Base-by-base conservation (phyloP, 129 eudicot genomes). In the Pulicaria dysenterica region DNA sequence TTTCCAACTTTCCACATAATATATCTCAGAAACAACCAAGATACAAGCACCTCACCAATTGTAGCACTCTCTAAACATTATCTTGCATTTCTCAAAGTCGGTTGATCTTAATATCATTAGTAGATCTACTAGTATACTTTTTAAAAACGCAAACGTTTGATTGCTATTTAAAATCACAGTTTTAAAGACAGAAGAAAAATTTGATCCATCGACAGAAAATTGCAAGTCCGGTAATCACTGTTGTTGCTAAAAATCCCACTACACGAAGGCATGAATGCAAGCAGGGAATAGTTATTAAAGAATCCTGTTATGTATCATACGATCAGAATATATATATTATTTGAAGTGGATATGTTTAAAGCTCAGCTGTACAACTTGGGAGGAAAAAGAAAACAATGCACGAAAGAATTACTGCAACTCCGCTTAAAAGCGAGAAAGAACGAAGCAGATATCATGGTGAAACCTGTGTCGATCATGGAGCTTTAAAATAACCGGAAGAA, bases 401-500 rank as follows among this genome's bases (percentile, higher is more conserved):
- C 43, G 1, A 34, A 59, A 47, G 17, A 64, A 68, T 58, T 48
- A 67, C 61, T 47, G 45, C 8, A 13, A 65, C 61, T 13, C 38
- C 57, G 11, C 3, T 24, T n/a, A 46, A 3, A 34, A 39, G 73
- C 47, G 65, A 70, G 53, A n/a, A 34, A 13, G 45, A 14, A 70
- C 51, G 42, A 19, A 41, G 51, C 42, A 70, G 16, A 70, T 64
- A 45, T 8, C 59, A 47, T 58, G 57, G 14, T 6, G 8, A 43
- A 43, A 9, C 61, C 37, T 8, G 24, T 31, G 44, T 12, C 31
- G 50, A 73, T 10, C 10, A 24, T n/a, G 36, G 60, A 56, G 37
- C 14, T 47, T 73, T 34, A 87, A 58, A 84, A 84, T 68, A 87
- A 53, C 72, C 75, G 80, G 85, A 84, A 84, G 81, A 76, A 84